These are phyloP conservation scores for Solanum pennellii DNA, from an alignment of 257 asterid genomes.

Conservation along the genomic window DNA sequence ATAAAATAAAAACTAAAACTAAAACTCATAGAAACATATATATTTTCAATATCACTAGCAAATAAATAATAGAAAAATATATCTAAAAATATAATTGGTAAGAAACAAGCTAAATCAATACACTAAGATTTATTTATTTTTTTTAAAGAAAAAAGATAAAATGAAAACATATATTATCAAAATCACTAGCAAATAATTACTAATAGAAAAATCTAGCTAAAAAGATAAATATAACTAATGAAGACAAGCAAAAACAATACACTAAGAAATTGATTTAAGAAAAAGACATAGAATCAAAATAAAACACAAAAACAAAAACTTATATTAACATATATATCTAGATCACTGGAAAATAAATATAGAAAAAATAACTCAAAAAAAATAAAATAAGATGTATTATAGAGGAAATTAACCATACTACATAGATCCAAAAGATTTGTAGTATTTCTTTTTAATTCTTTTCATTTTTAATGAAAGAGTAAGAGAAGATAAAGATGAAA, in stretches of 20 bases:
- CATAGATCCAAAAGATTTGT: not conserved
- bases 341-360: not conserved
- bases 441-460: not conserved
- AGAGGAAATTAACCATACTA: not conserved
- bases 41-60: not conserved
- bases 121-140: too few species aligned
- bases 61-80: not conserved
- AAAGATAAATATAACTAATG: not conserved
- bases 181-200: not conserved
- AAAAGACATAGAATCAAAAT: not conserved
- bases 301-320: not conserved
- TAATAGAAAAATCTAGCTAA: not conserved
- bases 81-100: not conserved
- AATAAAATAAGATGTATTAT: not conserved
- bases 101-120: not conserved
- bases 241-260: not conserved
- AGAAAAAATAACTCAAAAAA: not conserved
- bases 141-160: too few species aligned
- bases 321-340: not conserved
- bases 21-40: not conserved
- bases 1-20: not conserved
- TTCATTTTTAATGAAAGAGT: not conserved
- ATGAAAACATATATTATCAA: not conserved
- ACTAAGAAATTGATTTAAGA: not conserved
- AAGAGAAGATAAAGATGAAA: not conserved